Evolutionary conservation across 177 flowering plant species (phyloP).

Genomic region (Vitis hybrid): DNA sequence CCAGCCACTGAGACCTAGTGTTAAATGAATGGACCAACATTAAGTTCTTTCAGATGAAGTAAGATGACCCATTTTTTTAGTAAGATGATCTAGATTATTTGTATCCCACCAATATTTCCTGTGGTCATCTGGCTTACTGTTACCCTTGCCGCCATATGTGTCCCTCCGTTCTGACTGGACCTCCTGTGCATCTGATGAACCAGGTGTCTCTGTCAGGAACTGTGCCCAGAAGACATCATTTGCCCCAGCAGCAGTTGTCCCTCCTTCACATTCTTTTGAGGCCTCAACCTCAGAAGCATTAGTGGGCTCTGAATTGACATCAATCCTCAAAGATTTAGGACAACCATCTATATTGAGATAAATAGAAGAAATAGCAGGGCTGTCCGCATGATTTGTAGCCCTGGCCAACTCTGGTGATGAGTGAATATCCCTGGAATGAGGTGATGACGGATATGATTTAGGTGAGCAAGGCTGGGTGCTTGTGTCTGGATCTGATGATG

Average conservation of each 20-base stretch:
- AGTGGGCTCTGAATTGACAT: conserved; percentile 32
- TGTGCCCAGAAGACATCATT: conserved; percentile 69
- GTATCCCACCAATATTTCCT: conserved; percentile 25
- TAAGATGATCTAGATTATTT: conserved; percentile 22
- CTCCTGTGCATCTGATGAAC: conserved; percentile 28
- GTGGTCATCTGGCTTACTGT: conserved; percentile 11
- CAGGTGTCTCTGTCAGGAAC: conserved; percentile 52
- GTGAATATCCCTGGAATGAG: conserved; percentile 33
- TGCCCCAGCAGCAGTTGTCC: conserved; percentile 12
- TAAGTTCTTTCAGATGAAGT: conserved; percentile 27
- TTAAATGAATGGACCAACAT: neutral
- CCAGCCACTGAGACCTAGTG: conserved; percentile 6
- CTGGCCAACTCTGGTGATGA: conserved; percentile 31
- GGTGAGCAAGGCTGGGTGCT: conserved; percentile 33
- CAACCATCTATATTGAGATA: conserved; percentile 20
- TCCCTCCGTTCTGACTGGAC: conserved; percentile 32
- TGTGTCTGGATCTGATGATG: conserved; percentile 38
- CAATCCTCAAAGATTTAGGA: conserved; percentile 28
- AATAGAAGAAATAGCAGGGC: conserved; percentile 27
- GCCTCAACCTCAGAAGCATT: conserved; percentile 18
- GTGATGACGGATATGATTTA: conserved; percentile 24
- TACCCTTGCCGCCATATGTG: conserved; percentile 15
- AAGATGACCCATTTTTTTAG: conserved; percentile 25
- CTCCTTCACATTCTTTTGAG: conserved; percentile 9
- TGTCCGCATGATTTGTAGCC: conserved; percentile 17